Evolutionary conservation across 305 asterid genomes (phyloP), one percentile per base, ranked within the genome.

Genomic region (Euphrasia arctica): DNA sequence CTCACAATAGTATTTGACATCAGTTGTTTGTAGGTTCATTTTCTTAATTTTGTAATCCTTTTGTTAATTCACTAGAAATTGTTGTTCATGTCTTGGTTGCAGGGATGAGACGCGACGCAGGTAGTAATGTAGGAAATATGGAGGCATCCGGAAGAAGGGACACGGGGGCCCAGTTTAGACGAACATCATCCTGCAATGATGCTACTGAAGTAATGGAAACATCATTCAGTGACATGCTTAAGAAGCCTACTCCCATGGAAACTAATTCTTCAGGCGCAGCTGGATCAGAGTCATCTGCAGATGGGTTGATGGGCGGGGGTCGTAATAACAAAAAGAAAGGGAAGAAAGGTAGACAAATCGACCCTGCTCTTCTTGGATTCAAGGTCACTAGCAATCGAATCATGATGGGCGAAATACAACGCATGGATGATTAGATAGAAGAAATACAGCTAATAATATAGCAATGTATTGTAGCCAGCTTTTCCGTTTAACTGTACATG

Each of bases 371-470:
- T 65, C 96, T 94, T 28, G 99, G 99, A 9, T 94, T 94, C 84
- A 94, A 90, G 82, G 99, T 94, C 8, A 83, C 95, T 3, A 94
- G 99, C 79, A 94, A 94, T 73, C 92, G 99, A 52, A 94, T 94
- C 74, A 80, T 94, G 97, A 93, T 88, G 99, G 99, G 99, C 4
- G 99, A 94, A 73, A 90, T 94, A 66, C 99, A 94, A 63, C 73
- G 98, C 49, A 25, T 85, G 65, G 99, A 90, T 34, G 99, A 94
- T 47, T 47, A 47, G 43, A n/a, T 47, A 47, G 6, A 2, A 47
- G 52, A 45, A 45, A 34, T 39, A 4, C 1, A 0, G 18, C 22
- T 47, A n/a, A 27, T 25, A 77, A 52, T 36, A 74, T 50, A 34
- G 49, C 5, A 50, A 3, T 68, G 70, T 72, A 47, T 60, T 73